Conservation (phyloP, 2,329 filamentous ascomycete species). For the Arthrobotrys musiformis region DNA sequence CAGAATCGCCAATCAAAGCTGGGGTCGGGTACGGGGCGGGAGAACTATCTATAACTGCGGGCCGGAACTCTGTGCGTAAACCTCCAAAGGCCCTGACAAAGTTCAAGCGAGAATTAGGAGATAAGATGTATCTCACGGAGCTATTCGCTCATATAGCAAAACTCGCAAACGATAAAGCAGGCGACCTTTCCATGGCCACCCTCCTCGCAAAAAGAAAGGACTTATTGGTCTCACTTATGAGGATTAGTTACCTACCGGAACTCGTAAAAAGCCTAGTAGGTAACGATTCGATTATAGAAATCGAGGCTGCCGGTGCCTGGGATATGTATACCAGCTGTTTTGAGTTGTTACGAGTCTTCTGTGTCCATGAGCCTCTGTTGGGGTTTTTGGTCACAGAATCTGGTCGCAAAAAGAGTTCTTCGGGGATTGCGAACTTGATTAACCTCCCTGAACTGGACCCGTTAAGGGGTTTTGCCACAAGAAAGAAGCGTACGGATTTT, state of each 20-base stretch:
- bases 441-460: not conserved
- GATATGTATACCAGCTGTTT: conserved; percentile 55
- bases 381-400: conserved; percentile 43
- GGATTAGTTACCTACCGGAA: conserved; percentile 55
- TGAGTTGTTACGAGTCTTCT: conserved; percentile 42
- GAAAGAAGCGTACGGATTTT: conserved; percentile 26
- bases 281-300: conserved; percentile 57
- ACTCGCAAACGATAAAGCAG: not conserved
- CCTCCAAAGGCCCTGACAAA: conserved; percentile 15
- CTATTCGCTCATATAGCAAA: not conserved
- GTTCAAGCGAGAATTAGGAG: conserved; percentile 21
- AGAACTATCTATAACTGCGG: too few species aligned
- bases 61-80: conserved; percentile 27
- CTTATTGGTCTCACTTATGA: conserved; percentile 24
- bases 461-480: conserved; percentile 33
- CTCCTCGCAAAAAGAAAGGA: conserved; percentile 10
- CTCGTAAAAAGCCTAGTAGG: conserved; percentile 55
- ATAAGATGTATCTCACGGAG: conserved; percentile 18
- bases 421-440: conserved; percentile 39
- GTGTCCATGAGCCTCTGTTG: conserved; percentile 40
- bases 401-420: conserved; percentile 56
- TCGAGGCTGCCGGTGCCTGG: conserved; percentile 45
- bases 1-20: too few species aligned
- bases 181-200: not conserved
- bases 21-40: too few species aligned